Conservation (phyloP, 257 asterid species). For the Solanum phureja region DNA sequence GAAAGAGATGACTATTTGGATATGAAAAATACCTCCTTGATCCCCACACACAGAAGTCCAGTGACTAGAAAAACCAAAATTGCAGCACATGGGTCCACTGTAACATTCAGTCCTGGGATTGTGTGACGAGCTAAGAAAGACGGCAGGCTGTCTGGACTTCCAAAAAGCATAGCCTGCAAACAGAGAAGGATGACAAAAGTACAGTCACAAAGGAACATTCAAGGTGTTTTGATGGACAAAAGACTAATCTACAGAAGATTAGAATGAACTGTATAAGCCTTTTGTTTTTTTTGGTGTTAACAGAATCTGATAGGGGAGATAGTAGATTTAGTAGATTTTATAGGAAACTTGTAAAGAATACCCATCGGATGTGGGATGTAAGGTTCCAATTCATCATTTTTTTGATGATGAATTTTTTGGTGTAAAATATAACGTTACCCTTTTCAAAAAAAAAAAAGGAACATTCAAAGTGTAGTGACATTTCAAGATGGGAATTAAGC, state of each 20-base stretch:
- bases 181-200: not conserved
- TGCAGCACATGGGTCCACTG: conserved; percentile 93
- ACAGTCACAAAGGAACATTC: not conserved
- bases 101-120: conserved; percentile 64
- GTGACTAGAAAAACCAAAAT: conserved; percentile 68
- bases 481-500: not conserved
- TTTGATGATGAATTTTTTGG: not conserved
- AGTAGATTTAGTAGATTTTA: not conserved
- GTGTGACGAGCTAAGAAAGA: conserved; percentile 71
- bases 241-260: no score
- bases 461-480: not conserved
- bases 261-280: not conserved
- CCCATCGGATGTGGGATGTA: not conserved
- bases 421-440: not conserved
- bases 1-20: not conserved
- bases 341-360: not conserved
- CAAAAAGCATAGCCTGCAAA: conserved; percentile 79
- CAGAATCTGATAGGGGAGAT: not conserved
- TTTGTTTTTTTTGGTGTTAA: not conserved
- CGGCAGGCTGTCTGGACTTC: conserved; percentile 82
- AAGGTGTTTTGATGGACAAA: not conserved
- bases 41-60: conserved; percentile 77
- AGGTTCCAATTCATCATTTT: not conserved
- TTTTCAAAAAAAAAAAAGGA: no score
- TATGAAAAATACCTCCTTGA: conserved; percentile 61